Base-by-base conservation (phyloP, 1,284 basidiomycete species). In the Sporisorium sorghi region DNA sequence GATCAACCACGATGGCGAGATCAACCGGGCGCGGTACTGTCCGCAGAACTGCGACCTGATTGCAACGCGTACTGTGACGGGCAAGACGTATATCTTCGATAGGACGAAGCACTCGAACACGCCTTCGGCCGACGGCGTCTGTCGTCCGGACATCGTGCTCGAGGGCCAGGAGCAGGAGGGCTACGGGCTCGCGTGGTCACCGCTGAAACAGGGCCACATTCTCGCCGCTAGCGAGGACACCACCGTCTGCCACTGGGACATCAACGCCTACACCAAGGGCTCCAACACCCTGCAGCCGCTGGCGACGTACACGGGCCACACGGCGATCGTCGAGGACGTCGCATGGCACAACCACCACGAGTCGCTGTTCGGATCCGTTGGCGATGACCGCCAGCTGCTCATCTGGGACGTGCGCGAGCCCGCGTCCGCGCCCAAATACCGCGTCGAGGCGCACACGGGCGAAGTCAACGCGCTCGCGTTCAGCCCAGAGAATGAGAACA, bases 1-100 rank as follows among this genome's bases (percentile, higher is more conserved):
- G 69, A 99, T 99, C 87, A 95, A 95, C 85, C 97, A 99, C 85
- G 89, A 90, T 10, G 94, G 94, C 52, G 97, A 99, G 85, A 93
- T 99, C 80, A 99, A 99, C 86, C 88, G 95, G 39, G 97, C 97
- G 60, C 89, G 97, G 47, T 99, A 99, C 85, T 98, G 97, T 93
- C 97, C 97, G 15, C 96, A 98, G 86, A 99, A 99, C 83, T 92
- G 93, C 7, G 93, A 99, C 85, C 86, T 99, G 75, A 93, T 99
- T 73, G 97, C 97, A 2, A 99, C 96, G 10, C 96, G 98, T 78
- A 88, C 94, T 11, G 90, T 96, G 9, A 90, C 89, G 6, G 97
- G 97, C 15, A 93, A 96, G 75, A 93, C 97, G 11, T 88, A 92
- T 73, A 87, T 99, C 37, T 99, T 99, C 86, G 97, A 99, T 86